Base-by-base conservation (phyloP, 2,329 filamentous ascomycete genomes). In the Sporothrix inflata region DNA sequence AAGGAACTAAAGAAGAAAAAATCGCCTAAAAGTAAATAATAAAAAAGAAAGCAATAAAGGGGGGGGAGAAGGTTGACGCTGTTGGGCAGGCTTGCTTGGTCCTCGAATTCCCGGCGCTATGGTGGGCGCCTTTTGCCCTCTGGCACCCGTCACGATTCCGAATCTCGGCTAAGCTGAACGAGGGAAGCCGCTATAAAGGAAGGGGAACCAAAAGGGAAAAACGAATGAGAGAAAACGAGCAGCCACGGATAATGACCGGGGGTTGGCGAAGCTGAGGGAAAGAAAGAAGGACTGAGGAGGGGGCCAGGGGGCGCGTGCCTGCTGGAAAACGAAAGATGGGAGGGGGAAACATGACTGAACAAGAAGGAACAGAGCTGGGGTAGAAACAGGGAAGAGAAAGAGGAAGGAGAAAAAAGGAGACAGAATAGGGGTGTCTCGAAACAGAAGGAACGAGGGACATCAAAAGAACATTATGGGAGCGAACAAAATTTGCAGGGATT, bases 111-210 rank as follows among this genome's bases (percentile, higher is more conserved):
- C 71, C 71, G 71, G 65, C 66, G 66, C 71, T 72, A 65, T 47
- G 57, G 47, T 21, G 61, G 55, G 27, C 55, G 55, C 69, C 69
- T 55, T 63, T 30, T 40, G n/a, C 24, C n/a, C 19, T 42, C 38
- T 49, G 63, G 61, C 70, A 19, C 42, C 51, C 11, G 19, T 68
- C 24, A 53, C 24, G 61, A 63, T 69, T 69, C 63, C 63, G 70
- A 69, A 42, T 69, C 63, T 72, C 70, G 70, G 70, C 70, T 69
- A 72, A 69, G 70, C 70, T 69, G 65, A 69, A 72, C 27, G 9
- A 51, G 70, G 65, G 42, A 72, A 69, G 63, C 63, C 63, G 53
- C 53, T 19, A 71, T 34, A 34, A 63, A 42, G 8, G 21, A 63
- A 24, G 42, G n/a, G 42, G 38, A 16, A 27, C 16, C 9, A 42